Conservation (phyloP, 2,329 filamentous ascomycete species). For the Paradendryphiella salina region DNA sequence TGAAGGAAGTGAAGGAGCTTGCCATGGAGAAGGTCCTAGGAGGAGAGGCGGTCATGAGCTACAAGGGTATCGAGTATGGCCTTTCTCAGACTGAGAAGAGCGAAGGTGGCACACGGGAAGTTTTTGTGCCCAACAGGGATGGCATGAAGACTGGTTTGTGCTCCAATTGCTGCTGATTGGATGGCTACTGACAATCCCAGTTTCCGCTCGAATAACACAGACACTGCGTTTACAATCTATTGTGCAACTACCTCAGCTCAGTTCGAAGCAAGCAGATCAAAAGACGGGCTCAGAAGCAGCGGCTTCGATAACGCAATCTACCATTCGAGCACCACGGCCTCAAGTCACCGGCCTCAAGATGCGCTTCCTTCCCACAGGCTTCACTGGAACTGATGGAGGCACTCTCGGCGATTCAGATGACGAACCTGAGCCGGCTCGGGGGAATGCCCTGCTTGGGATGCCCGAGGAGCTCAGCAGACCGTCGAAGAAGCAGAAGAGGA, state of each 20-base stretch:
- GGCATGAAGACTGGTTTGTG: conserved; percentile 61
- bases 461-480: conserved; percentile 29
- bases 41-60: conserved; percentile 60
- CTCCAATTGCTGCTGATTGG: neutral
- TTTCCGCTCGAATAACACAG: conserved; percentile 53
- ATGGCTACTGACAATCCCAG: conserved; percentile 22
- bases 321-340: conserved; percentile 59
- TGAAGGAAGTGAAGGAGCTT: conserved; percentile 67
- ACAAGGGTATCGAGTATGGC: conserved; percentile 67
- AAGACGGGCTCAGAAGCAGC: conserved; percentile 48
- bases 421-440: conserved; percentile 49
- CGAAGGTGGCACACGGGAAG: conserved; percentile 59
- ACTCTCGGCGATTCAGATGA: conserved; percentile 49
- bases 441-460: conserved; percentile 27
- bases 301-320: conserved; percentile 51
- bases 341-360: conserved; percentile 70
- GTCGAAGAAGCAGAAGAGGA: conserved; percentile 48
- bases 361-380: conserved; percentile 69
- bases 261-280: conserved; percentile 47
- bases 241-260: conserved; percentile 56
- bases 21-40: conserved; percentile 62
- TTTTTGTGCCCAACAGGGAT: conserved; percentile 63
- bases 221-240: conserved; percentile 68
- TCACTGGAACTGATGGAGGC: conserved; percentile 51
- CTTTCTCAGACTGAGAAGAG: conserved; percentile 57